A percentile compares a stretch with the other conserved stretches of the same genome.
Conservation (phyloP, 78 protist species). For the Polysphondylium violaceum region DNA sequence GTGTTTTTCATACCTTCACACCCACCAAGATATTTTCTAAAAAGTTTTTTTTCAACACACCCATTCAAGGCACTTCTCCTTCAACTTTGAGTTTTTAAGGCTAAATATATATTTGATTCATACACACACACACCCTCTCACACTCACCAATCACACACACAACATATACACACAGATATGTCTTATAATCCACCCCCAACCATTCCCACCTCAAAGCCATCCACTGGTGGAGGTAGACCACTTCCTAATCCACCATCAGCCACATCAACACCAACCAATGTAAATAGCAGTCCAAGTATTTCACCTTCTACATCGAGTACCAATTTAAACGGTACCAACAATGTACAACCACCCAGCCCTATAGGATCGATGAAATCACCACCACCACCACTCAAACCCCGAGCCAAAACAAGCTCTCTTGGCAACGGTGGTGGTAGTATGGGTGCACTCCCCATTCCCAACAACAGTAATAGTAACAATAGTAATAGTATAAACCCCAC, state of each 20-base stretch:
- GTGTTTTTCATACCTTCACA: too few species aligned
- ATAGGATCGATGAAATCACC: constrained; percentile 15
- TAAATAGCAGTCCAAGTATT: not conserved
- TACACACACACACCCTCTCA: too few species aligned
- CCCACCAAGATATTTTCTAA: too few species aligned
- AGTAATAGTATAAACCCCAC: not conserved
- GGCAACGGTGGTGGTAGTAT: not conserved
- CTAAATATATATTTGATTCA: too few species aligned
- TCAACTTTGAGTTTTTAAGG: too few species aligned
- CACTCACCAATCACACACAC: too few species aligned
- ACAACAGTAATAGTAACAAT: not conserved
- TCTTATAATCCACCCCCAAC: too few species aligned
- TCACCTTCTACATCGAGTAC: not conserved
- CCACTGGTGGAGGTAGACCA: constrained; percentile 26
- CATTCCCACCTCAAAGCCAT: too few species aligned
- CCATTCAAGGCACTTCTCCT: too few species aligned
- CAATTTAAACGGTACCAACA: not conserved
- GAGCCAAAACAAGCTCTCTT: constrained; percentile 11
- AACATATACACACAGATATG: too few species aligned
- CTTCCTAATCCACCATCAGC: constrained; percentile 5
- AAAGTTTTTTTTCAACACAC: too few species aligned
- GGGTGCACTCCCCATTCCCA: not conserved
- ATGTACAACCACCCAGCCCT: constrained; percentile 7
- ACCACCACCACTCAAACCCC: constrained; percentile 50
- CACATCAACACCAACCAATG: not conserved